Evolutionary conservation across 2,329 filamentous ascomycete species (phyloP).

Genomic region (Magnaporthiopsis incrustans): DNA sequence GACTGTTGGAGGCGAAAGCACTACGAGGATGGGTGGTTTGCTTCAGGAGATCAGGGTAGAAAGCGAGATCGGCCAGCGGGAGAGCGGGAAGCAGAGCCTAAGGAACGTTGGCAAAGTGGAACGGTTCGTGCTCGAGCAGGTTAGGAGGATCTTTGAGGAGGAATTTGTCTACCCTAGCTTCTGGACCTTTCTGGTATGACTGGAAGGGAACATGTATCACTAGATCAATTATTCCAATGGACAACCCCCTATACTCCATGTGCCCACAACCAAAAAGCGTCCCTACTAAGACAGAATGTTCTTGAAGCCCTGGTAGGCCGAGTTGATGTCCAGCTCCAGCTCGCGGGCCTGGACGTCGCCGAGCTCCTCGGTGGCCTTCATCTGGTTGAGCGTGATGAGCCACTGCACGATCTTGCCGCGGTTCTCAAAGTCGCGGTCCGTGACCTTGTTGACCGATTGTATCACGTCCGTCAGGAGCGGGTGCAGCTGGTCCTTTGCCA

Average conservation of each 20-base stretch:
- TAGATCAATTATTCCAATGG: neutral
- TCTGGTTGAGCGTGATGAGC: constrained; percentile 95
- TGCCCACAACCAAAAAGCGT: neutral
- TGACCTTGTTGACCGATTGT: constrained; percentile 94
- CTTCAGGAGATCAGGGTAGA: constrained; percentile 92
- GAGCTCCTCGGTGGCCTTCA: constrained; percentile 90
- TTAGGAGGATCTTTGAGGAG: constrained; percentile 94
- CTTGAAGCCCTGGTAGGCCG: constrained; percentile 92
- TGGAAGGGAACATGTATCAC: neutral
- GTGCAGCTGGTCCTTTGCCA: constrained; percentile 95
- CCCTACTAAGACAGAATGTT: constrained; percentile 52
- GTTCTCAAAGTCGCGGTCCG: constrained; percentile 88
- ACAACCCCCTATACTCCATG: neutral
- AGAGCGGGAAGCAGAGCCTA: constrained; percentile 84
- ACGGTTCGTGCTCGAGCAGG: constrained; percentile 92
- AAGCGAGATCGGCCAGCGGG: constrained; percentile 91
- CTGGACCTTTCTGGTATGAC: constrained; percentile 89
- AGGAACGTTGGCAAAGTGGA: constrained; percentile 99
- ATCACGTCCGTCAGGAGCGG: constrained; percentile 92
- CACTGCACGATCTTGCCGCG: constrained; percentile 97
- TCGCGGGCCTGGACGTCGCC: constrained; percentile 81
- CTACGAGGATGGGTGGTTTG: constrained; percentile 56
- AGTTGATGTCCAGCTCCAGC: constrained; percentile 86
- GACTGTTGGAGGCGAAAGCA: neutral
- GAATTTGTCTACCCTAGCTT: constrained; percentile 98